Percentiles rank a stretch among this genome's conserved stretches.
phyloP scores from a whole-genome alignment of 2,329 filamentous ascomycete species.

The Blastomyces emzantsi region DNA sequence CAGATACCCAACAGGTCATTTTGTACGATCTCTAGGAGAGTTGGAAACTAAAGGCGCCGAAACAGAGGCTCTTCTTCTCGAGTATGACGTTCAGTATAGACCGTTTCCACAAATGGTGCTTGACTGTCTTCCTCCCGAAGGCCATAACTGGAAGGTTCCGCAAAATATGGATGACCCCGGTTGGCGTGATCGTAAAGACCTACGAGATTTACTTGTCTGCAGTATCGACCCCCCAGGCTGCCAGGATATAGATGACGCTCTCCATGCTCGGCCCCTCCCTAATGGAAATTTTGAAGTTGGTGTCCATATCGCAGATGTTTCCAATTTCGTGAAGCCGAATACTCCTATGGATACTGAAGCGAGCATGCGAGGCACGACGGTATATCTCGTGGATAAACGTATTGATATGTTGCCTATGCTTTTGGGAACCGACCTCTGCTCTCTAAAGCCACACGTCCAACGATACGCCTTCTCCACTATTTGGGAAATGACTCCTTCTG shows the following conservation, averaged over 20 bases:
- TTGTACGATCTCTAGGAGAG: conserved; percentile 85
- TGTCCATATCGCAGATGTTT: conserved; percentile 98
- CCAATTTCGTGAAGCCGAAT: conserved; percentile 93
- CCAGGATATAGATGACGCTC: conserved; percentile 95
- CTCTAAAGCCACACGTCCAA: conserved; percentile 95
- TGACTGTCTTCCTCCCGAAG: conserved; percentile 83
- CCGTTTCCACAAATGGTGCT: conserved; percentile 94
- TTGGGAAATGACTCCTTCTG: conserved; percentile 80
- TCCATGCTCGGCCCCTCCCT: conserved; percentile 73
- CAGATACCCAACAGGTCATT: conserved; percentile 84
- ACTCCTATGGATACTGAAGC: conserved; percentile 97
- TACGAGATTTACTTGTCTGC: conserved; percentile 80
- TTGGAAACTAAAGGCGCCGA: conserved; percentile 96
- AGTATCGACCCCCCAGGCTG: conserved; percentile 95
- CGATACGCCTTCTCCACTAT: conserved; percentile 76
- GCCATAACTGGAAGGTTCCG: conserved; percentile 90
- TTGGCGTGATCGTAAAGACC: conserved; percentile 76
- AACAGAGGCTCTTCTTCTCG: conserved; percentile 85
- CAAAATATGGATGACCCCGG: conserved; percentile 68
- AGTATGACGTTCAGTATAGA: conserved; percentile 96
- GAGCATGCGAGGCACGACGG: conserved; percentile 86
- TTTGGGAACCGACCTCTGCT: conserved; percentile 91
- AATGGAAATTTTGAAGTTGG: conserved; percentile 96
- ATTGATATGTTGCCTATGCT: conserved; percentile 99
- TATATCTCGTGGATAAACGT: conserved; percentile 96